Evolutionary conservation across 306 rosid genomes (phyloP).

Genomic region (Vicia villosa): DNA sequence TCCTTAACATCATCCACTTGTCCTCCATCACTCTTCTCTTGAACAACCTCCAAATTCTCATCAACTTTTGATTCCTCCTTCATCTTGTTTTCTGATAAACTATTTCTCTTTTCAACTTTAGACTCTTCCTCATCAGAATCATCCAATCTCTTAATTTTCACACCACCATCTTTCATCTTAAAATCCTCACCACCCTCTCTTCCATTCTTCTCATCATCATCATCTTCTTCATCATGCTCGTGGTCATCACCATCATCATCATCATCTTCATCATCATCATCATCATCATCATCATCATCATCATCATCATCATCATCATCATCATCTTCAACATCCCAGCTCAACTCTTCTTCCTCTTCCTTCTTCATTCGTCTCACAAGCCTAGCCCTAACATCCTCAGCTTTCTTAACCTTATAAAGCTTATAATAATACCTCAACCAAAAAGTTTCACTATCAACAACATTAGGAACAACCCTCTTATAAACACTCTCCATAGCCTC

Average conservation of each 20-base stretch:
- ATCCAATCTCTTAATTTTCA: not conserved
- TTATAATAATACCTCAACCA: conserved; percentile 80
- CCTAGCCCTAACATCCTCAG: conserved; percentile 66
- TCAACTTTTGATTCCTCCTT: conserved; percentile 38
- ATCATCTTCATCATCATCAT: conserved; percentile 31
- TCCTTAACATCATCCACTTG: conserved; percentile 37
- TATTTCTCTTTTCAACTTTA: conserved; percentile 16
- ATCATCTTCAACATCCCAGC: conserved; percentile 87
- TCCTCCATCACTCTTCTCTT: conserved; percentile 37
- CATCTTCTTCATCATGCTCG: conserved; percentile 26
- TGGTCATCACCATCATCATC: conserved; percentile 32
- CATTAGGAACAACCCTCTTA: conserved; percentile 57
- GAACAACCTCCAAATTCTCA: conserved; percentile 22
- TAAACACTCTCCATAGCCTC: conserved; percentile 54
- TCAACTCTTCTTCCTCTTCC: conserved; percentile 84
- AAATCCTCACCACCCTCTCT: not conserved
- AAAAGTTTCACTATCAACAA: conserved; percentile 62
- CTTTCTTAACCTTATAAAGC: conserved; percentile 66
- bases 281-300: conserved; percentile 9
- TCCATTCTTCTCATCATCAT: conserved; percentile 29
- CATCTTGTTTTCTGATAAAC: not conserved
- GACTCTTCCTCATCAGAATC: not conserved
- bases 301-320: not conserved
- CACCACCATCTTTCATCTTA: conserved; percentile 33
- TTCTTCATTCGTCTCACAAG: conserved; percentile 63